Conservation (phyloP, 2,329 filamentous ascomycete genomes). For the Nemania sp. region DNA sequence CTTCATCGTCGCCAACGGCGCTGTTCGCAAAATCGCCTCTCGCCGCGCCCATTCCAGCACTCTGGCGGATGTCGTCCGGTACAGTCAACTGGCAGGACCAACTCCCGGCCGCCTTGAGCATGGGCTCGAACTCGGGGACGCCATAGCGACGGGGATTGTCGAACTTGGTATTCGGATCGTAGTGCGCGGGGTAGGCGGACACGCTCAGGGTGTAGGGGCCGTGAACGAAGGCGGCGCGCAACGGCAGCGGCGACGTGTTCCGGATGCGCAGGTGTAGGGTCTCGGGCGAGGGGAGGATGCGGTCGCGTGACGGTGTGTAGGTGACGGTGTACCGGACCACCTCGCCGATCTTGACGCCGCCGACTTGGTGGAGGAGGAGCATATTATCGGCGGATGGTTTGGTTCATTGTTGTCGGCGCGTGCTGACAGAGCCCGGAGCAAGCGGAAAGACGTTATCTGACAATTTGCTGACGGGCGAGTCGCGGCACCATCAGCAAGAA, state of each 20-base stretch:
- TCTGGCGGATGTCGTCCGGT: conserved; percentile 74
- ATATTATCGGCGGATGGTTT: conserved; percentile 52
- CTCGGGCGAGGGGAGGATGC: conserved; percentile 83
- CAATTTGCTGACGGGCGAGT: neutral
- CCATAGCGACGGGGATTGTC: conserved; percentile 71
- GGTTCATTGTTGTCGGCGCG: conserved; percentile 18
- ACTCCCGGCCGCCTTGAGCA: conserved; percentile 88
- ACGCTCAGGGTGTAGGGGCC: conserved; percentile 91
- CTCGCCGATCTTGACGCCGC: conserved; percentile 91
- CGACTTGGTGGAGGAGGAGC: conserved; percentile 88
- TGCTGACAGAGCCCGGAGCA: neutral
- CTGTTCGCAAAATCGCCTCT: conserved; percentile 51
- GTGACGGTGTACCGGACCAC: conserved; percentile 90
- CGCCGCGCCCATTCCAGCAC: conserved; percentile 54
- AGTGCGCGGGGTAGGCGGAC: conserved; percentile 80
- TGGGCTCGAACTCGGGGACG: conserved; percentile 89
- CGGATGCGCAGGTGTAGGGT: conserved; percentile 84
- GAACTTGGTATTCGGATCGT: conserved; percentile 80
- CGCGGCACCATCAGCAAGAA: too few species aligned
- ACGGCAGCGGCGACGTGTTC: conserved; percentile 86
- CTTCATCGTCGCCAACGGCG: conserved; percentile 59
- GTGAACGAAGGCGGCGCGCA: conserved; percentile 94
- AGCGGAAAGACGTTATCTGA: neutral
- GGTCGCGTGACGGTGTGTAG: conserved; percentile 86
- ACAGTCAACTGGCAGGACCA: conserved; percentile 83